phyloP scores from a whole-genome alignment of 208 protist species.

The Crithidia expoeki region DNA sequence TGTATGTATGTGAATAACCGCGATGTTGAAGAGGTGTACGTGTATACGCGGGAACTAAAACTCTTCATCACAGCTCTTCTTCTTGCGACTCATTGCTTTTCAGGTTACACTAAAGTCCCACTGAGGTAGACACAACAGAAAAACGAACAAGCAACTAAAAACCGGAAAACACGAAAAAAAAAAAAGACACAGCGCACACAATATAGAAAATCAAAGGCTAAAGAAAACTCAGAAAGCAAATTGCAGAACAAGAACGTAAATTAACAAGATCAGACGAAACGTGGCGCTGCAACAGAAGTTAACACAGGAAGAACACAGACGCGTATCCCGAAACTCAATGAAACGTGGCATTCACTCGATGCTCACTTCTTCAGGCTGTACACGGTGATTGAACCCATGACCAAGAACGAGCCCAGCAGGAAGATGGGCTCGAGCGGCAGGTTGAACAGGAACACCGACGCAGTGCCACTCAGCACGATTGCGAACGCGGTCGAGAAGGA shows the following conservation, averaged over 20 bases:
- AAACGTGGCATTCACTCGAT: too few species aligned
- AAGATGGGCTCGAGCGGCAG: constrained; percentile 31
- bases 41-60: too few species aligned
- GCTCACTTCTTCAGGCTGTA: constrained; percentile 34
- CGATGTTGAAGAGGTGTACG: too few species aligned
- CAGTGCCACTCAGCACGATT: constrained; percentile 51
- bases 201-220: not conserved
- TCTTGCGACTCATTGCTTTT: too few species aligned
- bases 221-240: too few species aligned
- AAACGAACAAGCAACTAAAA: not conserved
- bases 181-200: not conserved
- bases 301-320: too few species aligned
- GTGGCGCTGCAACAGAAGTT: too few species aligned
- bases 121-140: not conserved
- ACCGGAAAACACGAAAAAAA: not conserved
- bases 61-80: too few species aligned
- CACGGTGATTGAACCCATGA: constrained; percentile 36
- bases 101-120: not conserved
- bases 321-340: too few species aligned
- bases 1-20: too few species aligned
- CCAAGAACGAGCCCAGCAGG: constrained; percentile 30
- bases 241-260: too few species aligned
- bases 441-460: constrained; percentile 44
- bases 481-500: constrained; percentile 57
- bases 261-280: too few species aligned